Percentiles rank a stretch among this genome's conserved stretches.
Conservation (phyloP, 2,329 filamentous ascomycete genomes). For the Xylariaceae sp. region DNA sequence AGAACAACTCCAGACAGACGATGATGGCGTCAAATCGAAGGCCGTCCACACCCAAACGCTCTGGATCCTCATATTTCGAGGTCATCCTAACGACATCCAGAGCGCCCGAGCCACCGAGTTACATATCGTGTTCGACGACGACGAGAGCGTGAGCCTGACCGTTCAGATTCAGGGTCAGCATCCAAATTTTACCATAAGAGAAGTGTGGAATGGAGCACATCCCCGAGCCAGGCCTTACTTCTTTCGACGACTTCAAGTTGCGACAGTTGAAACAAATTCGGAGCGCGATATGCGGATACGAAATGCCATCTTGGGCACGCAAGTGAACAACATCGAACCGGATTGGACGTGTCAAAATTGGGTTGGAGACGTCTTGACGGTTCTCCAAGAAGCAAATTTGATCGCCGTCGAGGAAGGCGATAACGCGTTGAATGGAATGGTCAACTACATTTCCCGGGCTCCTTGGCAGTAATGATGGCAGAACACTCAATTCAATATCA, state of each 20-base stretch:
- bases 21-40: conserved; percentile 16
- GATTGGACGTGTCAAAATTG: conserved; percentile 35
- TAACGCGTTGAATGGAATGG: conserved; percentile 35
- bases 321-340: conserved; percentile 32
- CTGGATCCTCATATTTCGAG: conserved; percentile 38
- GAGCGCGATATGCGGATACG: conserved; percentile 30
- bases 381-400: conserved; percentile 33
- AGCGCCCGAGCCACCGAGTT: conserved; percentile 35
- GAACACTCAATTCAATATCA: not conserved
- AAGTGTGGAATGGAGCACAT: conserved; percentile 31
- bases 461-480: conserved; percentile 29
- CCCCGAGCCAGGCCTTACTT: conserved; percentile 34
- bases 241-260: conserved; percentile 33
- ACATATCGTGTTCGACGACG: conserved; percentile 34
- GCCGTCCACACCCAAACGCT: conserved; percentile 32
- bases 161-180: conserved; percentile 34
- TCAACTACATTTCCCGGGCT: conserved; percentile 35
- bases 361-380: conserved; percentile 35
- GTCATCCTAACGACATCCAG: conserved; percentile 35
- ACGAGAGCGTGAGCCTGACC: conserved; percentile 34
- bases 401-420: conserved; percentile 37
- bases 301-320: conserved; percentile 30
- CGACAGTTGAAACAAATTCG: conserved; percentile 28
- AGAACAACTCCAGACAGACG: conserved; percentile 17
- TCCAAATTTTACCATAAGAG: conserved; percentile 30